Evolutionary conservation across 2,329 filamentous ascomycete species (phyloP).

Genomic region (Coniochaeta prunicola): DNA sequence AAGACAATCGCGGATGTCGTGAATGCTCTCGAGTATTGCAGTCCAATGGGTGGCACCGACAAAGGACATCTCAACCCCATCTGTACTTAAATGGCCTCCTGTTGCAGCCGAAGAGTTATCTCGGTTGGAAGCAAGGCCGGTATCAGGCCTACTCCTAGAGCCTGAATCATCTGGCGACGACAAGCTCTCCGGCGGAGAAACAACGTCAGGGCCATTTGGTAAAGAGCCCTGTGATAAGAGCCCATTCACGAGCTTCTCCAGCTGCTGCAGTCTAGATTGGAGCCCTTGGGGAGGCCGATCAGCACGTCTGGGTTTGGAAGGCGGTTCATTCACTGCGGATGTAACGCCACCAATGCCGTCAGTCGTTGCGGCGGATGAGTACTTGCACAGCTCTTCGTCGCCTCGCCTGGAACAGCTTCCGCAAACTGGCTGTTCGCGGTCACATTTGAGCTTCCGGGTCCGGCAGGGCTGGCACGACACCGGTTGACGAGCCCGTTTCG

Average conservation of each 20-base stretch:
- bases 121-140: slow-evolving; percentile 1
- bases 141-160: background rate
- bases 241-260: slow-evolving; percentile 33
- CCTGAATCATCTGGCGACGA: background rate
- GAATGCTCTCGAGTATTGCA: slow-evolving; percentile 33
- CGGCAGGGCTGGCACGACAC: slow-evolving; percentile 35
- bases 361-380: slow-evolving; percentile 12
- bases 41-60: slow-evolving; percentile 33
- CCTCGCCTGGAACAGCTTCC: slow-evolving; percentile 30
- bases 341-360: background rate
- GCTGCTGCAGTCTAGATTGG: slow-evolving; percentile 28
- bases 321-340: background rate
- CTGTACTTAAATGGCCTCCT: slow-evolving; percentile 4
- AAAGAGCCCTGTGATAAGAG: slow-evolving; percentile 10
- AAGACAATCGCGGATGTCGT: slow-evolving; percentile 30
- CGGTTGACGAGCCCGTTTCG: slow-evolving; percentile 31
- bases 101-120: slow-evolving; percentile 4
- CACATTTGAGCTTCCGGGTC: slow-evolving; percentile 34
- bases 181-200: background rate
- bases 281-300: slow-evolving; percentile 23
- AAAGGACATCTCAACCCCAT: slow-evolving; percentile 14
- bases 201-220: background rate
- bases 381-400: slow-evolving; percentile 24
- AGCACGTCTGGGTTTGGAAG: background rate
- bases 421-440: slow-evolving; percentile 30